phyloP scores from a whole-genome alignment of 2,329 filamentous ascomycete species.

The Fusarium denticulatum region DNA sequence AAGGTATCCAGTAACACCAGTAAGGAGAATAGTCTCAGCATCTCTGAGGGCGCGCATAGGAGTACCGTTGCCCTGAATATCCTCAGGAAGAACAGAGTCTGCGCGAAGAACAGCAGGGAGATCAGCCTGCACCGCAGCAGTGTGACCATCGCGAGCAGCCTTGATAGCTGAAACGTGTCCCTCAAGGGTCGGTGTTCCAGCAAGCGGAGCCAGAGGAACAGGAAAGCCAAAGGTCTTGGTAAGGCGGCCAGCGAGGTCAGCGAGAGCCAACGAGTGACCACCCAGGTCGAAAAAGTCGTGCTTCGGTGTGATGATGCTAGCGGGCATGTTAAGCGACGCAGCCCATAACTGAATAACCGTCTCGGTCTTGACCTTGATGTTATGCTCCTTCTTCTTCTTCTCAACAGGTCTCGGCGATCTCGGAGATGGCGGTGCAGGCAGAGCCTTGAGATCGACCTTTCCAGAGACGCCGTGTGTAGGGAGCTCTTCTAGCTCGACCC shows the following conservation, averaged over 20 bases:
- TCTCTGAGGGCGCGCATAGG: constrained; percentile 69
- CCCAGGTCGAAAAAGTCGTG: constrained; percentile 86
- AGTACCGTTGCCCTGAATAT: constrained; percentile 68
- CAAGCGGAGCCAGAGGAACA: constrained; percentile 75
- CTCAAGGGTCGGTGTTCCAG: constrained; percentile 75
- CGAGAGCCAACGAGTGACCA: constrained; percentile 81
- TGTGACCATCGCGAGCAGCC: constrained; percentile 75
- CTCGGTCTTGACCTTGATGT: constrained; percentile 72
- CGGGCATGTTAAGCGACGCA: constrained; percentile 71
- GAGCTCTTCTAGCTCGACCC: constrained; percentile 76
- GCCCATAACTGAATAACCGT: constrained; percentile 79
- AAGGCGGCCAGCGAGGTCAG: constrained; percentile 76
- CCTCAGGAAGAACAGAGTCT: constrained; percentile 73
- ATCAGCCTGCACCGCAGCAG: constrained; percentile 79
- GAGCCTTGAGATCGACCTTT: constrained; percentile 77
- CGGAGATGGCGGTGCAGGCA: constrained; percentile 71
- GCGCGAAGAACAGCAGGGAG: constrained; percentile 74
- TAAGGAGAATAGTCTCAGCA: constrained; percentile 75
- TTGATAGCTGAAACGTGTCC: constrained; percentile 79
- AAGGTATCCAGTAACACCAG: constrained; percentile 79
- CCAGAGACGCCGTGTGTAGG: constrained; percentile 83
- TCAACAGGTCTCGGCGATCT: constrained; percentile 53
- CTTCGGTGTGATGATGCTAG: constrained; percentile 70
- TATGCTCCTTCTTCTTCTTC: constrained; percentile 59
- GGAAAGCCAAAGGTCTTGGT: constrained; percentile 77